Evolutionary conservation across 2,329 filamentous ascomycete species (phyloP).

Genomic region (Ramularia collo-cygni): DNA sequence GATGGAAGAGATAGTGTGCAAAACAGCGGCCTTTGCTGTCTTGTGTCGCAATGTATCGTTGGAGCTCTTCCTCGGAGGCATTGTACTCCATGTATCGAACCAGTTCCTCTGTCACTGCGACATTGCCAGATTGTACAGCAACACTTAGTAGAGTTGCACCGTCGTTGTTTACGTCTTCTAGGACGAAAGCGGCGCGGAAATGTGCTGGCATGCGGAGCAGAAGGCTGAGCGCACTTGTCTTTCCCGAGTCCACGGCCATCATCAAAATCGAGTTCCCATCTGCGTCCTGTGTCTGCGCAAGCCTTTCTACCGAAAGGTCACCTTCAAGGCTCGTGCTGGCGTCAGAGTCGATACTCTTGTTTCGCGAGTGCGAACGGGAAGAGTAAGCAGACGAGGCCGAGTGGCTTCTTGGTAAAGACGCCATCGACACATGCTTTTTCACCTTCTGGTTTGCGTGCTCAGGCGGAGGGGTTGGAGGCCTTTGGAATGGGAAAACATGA

Average conservation of each 20-base stretch:
- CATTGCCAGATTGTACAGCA: conserved; percentile 77
- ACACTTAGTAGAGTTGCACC: conserved; percentile 84
- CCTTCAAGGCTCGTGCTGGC: conserved; percentile 65
- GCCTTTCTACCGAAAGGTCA: conserved; percentile 74
- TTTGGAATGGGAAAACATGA: conserved; percentile 90
- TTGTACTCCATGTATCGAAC: conserved; percentile 60
- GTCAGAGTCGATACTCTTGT: conserved; percentile 69
- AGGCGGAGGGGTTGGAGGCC: conserved; percentile 45
- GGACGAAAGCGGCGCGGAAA: conserved; percentile 62
- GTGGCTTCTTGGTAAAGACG: conserved; percentile 64
- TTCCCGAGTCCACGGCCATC: conserved; percentile 53
- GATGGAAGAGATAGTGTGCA: conserved; percentile 94
- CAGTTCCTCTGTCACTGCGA: conserved; percentile 66
- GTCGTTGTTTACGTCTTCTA: conserved; percentile 83
- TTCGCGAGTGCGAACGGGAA: conserved; percentile 60
- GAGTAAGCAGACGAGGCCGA: conserved; percentile 82
- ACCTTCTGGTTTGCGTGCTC: conserved; percentile 46
- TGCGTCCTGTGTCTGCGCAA: conserved; percentile 62
- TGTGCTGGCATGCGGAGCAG: conserved; percentile 69
- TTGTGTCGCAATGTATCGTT: conserved; percentile 64
- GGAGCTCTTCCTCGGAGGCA: conserved; percentile 50
- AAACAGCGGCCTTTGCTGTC: conserved; percentile 82
- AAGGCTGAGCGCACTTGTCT: conserved; percentile 67
- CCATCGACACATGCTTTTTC: conserved; percentile 78
- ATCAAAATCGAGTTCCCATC: conserved; percentile 72